These are phyloP conservation scores for Lotus japonicus DNA, from an alignment of 306 rosid genomes.

Conservation along the genomic window DNA sequence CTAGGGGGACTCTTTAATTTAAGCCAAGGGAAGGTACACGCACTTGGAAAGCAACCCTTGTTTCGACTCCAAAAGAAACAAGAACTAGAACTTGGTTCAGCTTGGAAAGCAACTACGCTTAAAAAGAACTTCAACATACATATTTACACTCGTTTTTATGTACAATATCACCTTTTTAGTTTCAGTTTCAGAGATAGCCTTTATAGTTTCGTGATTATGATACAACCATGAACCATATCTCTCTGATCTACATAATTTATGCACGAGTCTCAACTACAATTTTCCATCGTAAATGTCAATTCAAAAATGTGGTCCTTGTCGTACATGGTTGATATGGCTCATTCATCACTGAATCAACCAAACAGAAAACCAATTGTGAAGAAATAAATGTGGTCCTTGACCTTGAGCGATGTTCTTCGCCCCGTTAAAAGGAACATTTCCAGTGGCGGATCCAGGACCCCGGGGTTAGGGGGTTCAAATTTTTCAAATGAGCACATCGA, in stretches of 20 bases:
- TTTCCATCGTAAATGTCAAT: neutral
- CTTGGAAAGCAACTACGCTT: constrained; percentile 11
- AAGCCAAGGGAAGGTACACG: constrained; percentile 1
- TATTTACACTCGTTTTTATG: neutral
- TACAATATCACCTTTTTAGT: constrained; percentile 3
- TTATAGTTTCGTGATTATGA: neutral
- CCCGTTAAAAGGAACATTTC: neutral
- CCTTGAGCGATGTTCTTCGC: neutral
- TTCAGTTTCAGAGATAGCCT: neutral
- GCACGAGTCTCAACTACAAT: neutral
- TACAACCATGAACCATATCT: neutral
- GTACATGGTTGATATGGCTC: constrained; percentile 12
- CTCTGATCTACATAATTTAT: neutral
- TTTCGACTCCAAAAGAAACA: constrained; percentile 1
- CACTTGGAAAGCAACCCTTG: constrained; percentile 7
- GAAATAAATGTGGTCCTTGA: too few species aligned
- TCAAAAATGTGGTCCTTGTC: constrained; percentile 18
- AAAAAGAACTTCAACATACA: too few species aligned
- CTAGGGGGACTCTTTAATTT: neutral
- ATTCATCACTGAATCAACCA: neutral
- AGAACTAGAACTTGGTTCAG: neutral
- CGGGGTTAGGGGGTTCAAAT: too few species aligned
- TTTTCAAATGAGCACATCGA: too few species aligned
- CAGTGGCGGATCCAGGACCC: too few species aligned
- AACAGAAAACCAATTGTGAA: neutral